Conservation (phyloP, 1,139 yeast genomes). For the Taphrina sp. region DNA sequence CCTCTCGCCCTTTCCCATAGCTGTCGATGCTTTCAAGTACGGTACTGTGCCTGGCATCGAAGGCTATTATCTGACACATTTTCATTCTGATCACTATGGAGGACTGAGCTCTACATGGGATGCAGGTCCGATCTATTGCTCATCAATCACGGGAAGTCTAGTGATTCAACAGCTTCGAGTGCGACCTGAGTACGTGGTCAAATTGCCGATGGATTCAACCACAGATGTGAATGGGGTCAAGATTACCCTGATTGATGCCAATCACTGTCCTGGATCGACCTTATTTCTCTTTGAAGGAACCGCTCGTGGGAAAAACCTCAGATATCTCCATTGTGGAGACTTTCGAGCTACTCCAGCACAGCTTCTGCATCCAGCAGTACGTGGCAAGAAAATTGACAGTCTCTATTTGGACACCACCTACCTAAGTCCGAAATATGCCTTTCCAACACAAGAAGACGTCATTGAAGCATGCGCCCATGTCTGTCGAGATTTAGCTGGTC, state of each 20-base stretch:
- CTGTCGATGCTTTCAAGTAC: constrained; percentile 48
- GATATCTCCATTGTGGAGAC: constrained; percentile 80
- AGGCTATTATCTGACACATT: constrained; percentile 58
- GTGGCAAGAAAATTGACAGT: constrained; percentile 50
- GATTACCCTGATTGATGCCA: constrained; percentile 73
- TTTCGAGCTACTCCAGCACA: constrained; percentile 61
- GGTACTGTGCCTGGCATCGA: constrained; percentile 44
- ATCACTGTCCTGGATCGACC: constrained; percentile 95
- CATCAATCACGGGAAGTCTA: constrained; percentile 63
- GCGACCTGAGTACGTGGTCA: constrained; percentile 53
- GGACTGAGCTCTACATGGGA: constrained; percentile 79
- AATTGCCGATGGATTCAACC: constrained; percentile 51
- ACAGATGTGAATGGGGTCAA: constrained; percentile 50
- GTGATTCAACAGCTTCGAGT: constrained; percentile 57
- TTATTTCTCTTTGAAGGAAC: constrained; percentile 67
- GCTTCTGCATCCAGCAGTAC: constrained; percentile 37
- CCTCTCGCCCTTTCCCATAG: constrained; percentile 36
- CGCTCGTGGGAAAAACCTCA: constrained; percentile 43
- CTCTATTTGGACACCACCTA: constrained; percentile 88
- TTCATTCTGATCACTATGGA: constrained; percentile 91
- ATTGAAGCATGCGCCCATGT: constrained; percentile 59
- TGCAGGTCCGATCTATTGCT: constrained; percentile 65
- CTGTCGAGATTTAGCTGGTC: constrained; percentile 43
- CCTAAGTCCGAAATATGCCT: constrained; percentile 66
- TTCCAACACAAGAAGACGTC: constrained; percentile 74